Conservation (phyloP, 345 rosid species). For the Moricandia moricandioides region DNA sequence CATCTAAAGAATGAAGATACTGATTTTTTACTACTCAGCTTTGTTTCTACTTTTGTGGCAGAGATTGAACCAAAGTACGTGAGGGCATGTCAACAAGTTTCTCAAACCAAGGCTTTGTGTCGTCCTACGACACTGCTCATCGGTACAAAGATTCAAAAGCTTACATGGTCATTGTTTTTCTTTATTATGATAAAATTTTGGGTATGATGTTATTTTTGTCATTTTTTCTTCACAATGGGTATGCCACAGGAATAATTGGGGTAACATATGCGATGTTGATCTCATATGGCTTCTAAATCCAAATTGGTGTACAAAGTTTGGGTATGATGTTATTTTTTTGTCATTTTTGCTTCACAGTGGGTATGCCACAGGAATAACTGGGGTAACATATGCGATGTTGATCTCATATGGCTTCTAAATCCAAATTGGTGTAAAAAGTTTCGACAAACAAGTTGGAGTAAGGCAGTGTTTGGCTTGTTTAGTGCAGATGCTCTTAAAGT, state of each 20-base stretch:
- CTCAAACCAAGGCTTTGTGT: conserved; percentile 89
- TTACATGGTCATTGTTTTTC: conserved; percentile 61
- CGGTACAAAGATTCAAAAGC: conserved; percentile 89
- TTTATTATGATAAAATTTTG: conserved; percentile 31
- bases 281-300: conserved; percentile 98
- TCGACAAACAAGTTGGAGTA: conserved; percentile 83
- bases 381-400: conserved; percentile 93
- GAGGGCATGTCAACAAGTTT: conserved; percentile 89
- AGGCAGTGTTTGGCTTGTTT: conserved; percentile 90
- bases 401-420: conserved; percentile 95
- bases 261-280: conserved; percentile 92
- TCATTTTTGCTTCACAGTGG: conserved; percentile 54
- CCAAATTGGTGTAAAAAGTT: conserved; percentile 68
- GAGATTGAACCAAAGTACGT: conserved; percentile 96
- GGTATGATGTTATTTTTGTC: conserved; percentile 35
- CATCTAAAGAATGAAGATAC: background rate
- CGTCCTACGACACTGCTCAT: conserved; percentile 80
- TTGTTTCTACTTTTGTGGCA: conserved; percentile 16
- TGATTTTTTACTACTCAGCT: background rate
- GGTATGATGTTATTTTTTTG: too few relatives aligned
- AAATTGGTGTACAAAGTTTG: conserved; percentile 59
- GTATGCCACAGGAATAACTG: conserved; percentile 91
- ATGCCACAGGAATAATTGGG: conserved; percentile 91
- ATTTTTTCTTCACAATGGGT: conserved; percentile 61
- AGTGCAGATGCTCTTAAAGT: conserved; percentile 46